Conservation (phyloP, 345 rosid genomes). For the Gossypium australe region DNA sequence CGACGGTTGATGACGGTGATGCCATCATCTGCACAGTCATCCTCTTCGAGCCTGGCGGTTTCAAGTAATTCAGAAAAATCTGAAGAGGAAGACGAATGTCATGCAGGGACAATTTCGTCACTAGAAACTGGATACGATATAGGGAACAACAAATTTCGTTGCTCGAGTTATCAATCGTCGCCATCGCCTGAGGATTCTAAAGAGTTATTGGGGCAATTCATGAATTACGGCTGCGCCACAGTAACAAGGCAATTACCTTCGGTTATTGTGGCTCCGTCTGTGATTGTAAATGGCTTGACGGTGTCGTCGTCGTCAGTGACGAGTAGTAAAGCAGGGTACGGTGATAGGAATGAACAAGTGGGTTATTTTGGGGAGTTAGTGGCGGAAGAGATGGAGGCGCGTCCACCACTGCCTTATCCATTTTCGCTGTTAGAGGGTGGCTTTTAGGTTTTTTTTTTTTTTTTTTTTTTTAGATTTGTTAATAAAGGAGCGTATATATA, state of each 20-base stretch:
- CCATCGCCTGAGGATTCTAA: constrained; percentile 33
- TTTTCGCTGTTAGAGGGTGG: constrained; percentile 59
- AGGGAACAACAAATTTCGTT: constrained; percentile 13
- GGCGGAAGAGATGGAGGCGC: constrained; percentile 31
- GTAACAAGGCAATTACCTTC: not conserved
- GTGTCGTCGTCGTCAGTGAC: constrained; percentile 20
- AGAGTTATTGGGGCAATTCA: constrained; percentile 22
- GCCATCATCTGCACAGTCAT: constrained; percentile 20
- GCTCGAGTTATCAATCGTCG: constrained; percentile 18
- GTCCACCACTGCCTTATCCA: constrained; percentile 52
- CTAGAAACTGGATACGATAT: constrained; percentile 30
- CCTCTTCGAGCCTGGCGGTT: constrained; percentile 34
- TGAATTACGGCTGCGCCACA: constrained; percentile 6
- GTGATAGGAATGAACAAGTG: constrained; percentile 20
- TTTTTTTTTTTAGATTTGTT: too few relatives aligned
- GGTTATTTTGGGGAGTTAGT: constrained; percentile 37
- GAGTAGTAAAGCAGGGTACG: constrained; percentile 19
- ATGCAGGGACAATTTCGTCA: constrained; percentile 33
- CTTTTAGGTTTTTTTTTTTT: constrained; percentile 24
- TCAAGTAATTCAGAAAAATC: constrained; percentile 43
- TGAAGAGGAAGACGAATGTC: constrained; percentile 44
- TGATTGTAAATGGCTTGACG: constrained; percentile 16
- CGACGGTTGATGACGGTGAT: constrained; percentile 43
- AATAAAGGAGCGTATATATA: too few relatives aligned
- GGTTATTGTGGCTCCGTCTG: constrained; percentile 13